phyloP scores from a whole-genome alignment of 768 basidiomycete species.

The Suillus alpinus region DNA sequence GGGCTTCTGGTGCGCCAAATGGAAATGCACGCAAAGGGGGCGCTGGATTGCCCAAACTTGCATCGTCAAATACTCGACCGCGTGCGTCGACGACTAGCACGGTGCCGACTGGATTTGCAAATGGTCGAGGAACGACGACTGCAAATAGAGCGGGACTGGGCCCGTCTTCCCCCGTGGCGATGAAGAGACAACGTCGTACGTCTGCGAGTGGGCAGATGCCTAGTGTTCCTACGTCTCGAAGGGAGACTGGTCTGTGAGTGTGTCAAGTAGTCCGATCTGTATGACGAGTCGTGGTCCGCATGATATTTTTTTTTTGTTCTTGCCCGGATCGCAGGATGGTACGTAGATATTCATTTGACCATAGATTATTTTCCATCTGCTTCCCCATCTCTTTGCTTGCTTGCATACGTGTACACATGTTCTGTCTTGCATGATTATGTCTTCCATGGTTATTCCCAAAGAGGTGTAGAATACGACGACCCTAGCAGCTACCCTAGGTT shows the following conservation, averaged over 20 bases:
- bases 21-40: constrained; percentile 62
- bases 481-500: constrained; percentile 4
- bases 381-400: constrained; percentile 11
- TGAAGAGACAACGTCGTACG: constrained; percentile 83
- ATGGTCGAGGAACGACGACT: constrained; percentile 37
- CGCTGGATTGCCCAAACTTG: constrained; percentile 68
- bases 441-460: constrained; percentile 23
- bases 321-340: constrained; percentile 33
- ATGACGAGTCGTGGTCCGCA: constrained; percentile 14
- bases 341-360: constrained; percentile 22
- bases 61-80: constrained; percentile 70
- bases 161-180: constrained; percentile 32
- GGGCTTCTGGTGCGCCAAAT: constrained; percentile 73
- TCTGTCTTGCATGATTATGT: constrained; percentile 21
- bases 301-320: constrained; percentile 30
- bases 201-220: constrained; percentile 53
- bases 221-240: constrained; percentile 30
- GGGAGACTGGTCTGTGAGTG: constrained; percentile 17
- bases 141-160: constrained; percentile 24
- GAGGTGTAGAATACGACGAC: constrained; percentile 26
- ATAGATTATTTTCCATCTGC: constrained; percentile 33
- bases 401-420: constrained; percentile 18
- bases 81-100: constrained; percentile 67
- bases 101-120: constrained; percentile 44
- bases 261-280: not conserved